These are phyloP conservation scores for Arthromyces matolae DNA, from an alignment of 768 basidiomycete genomes.

Conservation along the genomic window DNA sequence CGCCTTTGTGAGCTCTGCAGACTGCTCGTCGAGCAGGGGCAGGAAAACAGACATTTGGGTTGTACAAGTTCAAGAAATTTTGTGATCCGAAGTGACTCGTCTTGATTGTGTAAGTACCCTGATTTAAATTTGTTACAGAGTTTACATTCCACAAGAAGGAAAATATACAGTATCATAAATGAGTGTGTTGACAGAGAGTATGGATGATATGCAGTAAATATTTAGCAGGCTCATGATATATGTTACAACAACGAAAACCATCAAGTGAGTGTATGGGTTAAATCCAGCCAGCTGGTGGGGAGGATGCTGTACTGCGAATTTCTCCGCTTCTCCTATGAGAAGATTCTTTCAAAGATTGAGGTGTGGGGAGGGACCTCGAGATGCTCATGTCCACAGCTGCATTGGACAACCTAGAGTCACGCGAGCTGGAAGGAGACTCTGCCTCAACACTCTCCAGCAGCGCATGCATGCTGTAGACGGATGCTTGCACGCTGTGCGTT, in stretches of 20 bases:
- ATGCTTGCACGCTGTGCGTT: slow-evolving; percentile 47
- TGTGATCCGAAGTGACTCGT: slow-evolving; percentile 9
- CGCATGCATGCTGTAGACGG: slow-evolving; percentile 58
- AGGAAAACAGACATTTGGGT: slow-evolving; percentile 50
- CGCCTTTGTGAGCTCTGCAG: slow-evolving; percentile 49
- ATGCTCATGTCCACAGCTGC: slow-evolving; percentile 17
- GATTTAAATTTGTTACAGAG: no score
- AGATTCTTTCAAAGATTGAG: slow-evolving; percentile 41
- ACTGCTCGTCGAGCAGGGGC: slow-evolving; percentile 52
- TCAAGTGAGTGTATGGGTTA: slow-evolving; percentile 20
- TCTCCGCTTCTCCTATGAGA: slow-evolving; percentile 26
- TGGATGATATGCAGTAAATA: no score
- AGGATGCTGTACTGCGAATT: slow-evolving; percentile 25
- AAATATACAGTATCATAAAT: no score
- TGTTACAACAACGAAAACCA: no score
- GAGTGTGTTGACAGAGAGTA: no score
- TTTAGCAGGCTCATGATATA: no score
- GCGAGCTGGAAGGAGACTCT: slow-evolving; percentile 20
- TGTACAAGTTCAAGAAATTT: not conserved
- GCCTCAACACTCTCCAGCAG: slow-evolving; percentile 52
- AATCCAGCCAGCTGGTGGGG: slow-evolving; percentile 50
- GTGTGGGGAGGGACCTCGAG: slow-evolving; percentile 36
- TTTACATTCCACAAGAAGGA: no score
- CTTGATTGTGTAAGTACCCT: no score
- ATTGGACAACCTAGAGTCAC: slow-evolving; percentile 18